phyloP scores from a whole-genome alignment of 768 basidiomycete species.

The Rubroboletus pulcherrimus region DNA sequence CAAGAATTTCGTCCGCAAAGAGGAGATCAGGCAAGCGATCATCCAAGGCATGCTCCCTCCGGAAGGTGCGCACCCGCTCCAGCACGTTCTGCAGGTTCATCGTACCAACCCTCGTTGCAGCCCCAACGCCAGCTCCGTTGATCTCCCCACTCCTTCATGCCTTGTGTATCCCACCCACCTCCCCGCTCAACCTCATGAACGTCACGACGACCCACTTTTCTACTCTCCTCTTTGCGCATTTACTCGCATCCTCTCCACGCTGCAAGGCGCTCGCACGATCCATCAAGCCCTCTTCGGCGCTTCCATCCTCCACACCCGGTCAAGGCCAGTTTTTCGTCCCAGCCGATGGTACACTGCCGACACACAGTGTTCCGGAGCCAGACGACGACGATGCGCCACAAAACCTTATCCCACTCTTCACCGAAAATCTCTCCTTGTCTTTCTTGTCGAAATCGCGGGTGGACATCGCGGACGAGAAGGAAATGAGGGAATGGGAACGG shows the following conservation, averaged over 20 bases:
- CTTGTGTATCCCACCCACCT: conserved; percentile 58
- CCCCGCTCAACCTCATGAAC: conserved; percentile 53
- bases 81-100: not conserved
- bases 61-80: conserved; percentile 36
- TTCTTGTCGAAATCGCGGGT: conserved; percentile 68
- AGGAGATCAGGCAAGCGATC: conserved; percentile 66
- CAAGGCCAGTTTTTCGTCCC: conserved; percentile 67
- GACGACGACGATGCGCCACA: conserved; percentile 66
- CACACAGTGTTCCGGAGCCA: conserved; percentile 31
- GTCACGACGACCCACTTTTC: conserved; percentile 71
- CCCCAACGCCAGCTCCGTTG: conserved; percentile 37
- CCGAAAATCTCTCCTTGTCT: conserved; percentile 86
- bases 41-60: conserved; percentile 69
- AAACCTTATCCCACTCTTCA: conserved; percentile 76
- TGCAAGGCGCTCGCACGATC: conserved; percentile 62
- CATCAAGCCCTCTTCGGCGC: conserved; percentile 50
- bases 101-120: conserved; percentile 10
- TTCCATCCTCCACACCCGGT: conserved; percentile 28
- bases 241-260: conserved; percentile 63
- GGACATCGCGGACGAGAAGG: conserved; percentile 50
- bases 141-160: conserved; percentile 68
- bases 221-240: conserved; percentile 73
- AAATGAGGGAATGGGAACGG: conserved; percentile 87
- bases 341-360: conserved; percentile 53
- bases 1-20: conserved; percentile 74